Base-by-base conservation (phyloP, 352 stramenopile species). In the Aphanomyces invadans region DNA sequence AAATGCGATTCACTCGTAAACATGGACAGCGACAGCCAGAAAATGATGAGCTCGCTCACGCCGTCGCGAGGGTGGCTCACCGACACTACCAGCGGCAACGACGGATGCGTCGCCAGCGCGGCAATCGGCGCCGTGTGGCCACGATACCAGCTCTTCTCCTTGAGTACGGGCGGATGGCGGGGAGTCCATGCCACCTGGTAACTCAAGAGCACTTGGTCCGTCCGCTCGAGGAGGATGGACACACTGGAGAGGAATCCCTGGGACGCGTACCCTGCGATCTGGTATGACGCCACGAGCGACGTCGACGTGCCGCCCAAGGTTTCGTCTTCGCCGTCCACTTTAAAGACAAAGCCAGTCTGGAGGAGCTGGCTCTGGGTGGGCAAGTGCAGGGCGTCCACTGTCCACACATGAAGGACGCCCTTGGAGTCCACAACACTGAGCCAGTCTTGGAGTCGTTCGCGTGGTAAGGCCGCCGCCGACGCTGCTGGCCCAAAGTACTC, bases 111-210 rank as follows among this genome's bases (percentile, higher is more conserved):
- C 0, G 85, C 79, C 0, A 93, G 70, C n/a, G 83, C 81, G 19
- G 76, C 74, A 33, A 91, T 89, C 0, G 76, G 78, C 5, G 80
- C 80, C n/a, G 81, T 51, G 49, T 92, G 84, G 68, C 77, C 83
- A 19, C 84, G 75, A 48, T 89, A 88, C 84, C 84, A 92, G 21
- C 77, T 88, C 64, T 90, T 92, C 69, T 87, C 85, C 52, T 87
- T 81, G 45, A 92, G 74, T 31, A 76, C 75, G 21, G 79, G 73
- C 1, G 51, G 72, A 45, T 62, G 63, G 42, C 70, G 19, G 36
- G 72, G 26, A 65, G 74, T 10, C 88, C 76, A 67, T 53, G 71
- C 72, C 25, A 90, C 74, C 23, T 85, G 78, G 62, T 88, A 89
- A 42, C 80, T 90, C 56, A 92, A 70, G 42, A 92, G 70, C 52